Percentiles rank a stretch among this genome's conserved stretches.
Evolutionary conservation across 1,139 yeast genomes (phyloP).

Genomic region (Ogataea hybrid): DNA sequence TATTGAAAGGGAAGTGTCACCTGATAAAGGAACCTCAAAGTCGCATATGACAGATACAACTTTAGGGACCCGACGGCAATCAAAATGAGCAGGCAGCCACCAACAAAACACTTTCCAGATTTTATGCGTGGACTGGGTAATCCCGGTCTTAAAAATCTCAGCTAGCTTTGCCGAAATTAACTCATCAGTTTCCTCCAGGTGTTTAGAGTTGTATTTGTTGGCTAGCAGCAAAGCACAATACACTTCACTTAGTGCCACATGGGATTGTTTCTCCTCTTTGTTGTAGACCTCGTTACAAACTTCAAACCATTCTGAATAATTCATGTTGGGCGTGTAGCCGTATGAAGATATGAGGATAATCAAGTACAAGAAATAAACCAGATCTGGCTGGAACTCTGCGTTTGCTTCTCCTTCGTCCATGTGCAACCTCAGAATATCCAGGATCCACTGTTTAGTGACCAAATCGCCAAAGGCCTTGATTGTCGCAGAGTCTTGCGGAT

Average conservation of each 20-base stretch:
- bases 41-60: conserved; percentile 47
- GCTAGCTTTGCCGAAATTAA: conserved; percentile 45
- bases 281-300: conserved; percentile 52
- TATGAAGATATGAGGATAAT: conserved; percentile 46
- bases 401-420: conserved; percentile 64
- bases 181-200: conserved; percentile 41
- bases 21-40: conserved; percentile 42
- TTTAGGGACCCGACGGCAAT: conserved; percentile 63
- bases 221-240: conserved; percentile 56
- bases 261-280: conserved; percentile 61
- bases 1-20: conserved; percentile 63
- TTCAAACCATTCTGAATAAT: conserved; percentile 47
- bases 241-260: conserved; percentile 61
- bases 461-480: conserved; percentile 44
- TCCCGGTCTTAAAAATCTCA: conserved; percentile 51
- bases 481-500: conserved; percentile 39
- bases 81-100: conserved; percentile 69
- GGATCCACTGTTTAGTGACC: conserved; percentile 60
- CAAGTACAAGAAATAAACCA: conserved; percentile 52
- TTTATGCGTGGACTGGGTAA: conserved; percentile 72
- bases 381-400: conserved; percentile 59
- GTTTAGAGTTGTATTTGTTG: conserved; percentile 36
- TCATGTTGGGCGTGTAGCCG: conserved; percentile 38
- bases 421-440: conserved; percentile 50
- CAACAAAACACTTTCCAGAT: conserved; percentile 80